phyloP scores from a whole-genome alignment of 768 basidiomycete genomes.

The Lyophyllum semitale region DNA sequence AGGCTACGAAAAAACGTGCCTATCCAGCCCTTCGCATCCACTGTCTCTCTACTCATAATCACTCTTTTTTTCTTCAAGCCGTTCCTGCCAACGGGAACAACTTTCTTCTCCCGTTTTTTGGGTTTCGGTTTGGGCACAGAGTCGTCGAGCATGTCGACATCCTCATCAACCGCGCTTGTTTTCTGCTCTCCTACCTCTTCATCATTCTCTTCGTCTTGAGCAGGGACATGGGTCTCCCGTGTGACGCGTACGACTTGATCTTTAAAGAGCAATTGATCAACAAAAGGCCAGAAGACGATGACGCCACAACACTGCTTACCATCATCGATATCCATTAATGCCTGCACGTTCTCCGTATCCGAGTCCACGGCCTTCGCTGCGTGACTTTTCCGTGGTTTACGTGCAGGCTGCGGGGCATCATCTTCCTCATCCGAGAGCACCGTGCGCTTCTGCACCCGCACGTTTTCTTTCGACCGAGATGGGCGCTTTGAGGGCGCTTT shows the following conservation, averaged over 20 bases:
- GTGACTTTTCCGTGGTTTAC: slow-evolving; percentile 32
- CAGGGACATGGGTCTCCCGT: slow-evolving; percentile 16
- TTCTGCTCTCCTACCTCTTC: slow-evolving; percentile 26
- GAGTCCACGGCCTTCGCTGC: slow-evolving; percentile 31
- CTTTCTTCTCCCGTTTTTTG: slow-evolving; percentile 53
- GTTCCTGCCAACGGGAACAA: slow-evolving; percentile 73
- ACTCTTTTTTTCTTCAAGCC: slow-evolving; percentile 76
- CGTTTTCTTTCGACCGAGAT: slow-evolving; percentile 17
- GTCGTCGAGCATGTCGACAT: slow-evolving; percentile 41
- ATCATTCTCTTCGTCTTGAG: slow-evolving; percentile 18
- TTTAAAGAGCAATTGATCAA: slow-evolving; percentile 13
- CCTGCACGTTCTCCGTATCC: slow-evolving; percentile 50
- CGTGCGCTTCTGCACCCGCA: slow-evolving; percentile 47
- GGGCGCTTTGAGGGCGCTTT: slow-evolving; percentile 6
- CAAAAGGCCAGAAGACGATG: background rate
- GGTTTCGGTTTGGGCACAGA: slow-evolving; percentile 31
- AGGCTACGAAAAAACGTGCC: slow-evolving; percentile 41
- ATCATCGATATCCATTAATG: slow-evolving; percentile 81
- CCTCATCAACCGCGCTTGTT: slow-evolving; percentile 28
- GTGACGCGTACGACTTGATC: slow-evolving; percentile 33
- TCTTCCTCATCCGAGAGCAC: slow-evolving; percentile 69
- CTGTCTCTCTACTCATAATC: slow-evolving; percentile 53
- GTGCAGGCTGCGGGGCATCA: slow-evolving; percentile 33
- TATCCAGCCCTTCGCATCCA: slow-evolving; percentile 73
- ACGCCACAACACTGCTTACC: slow-evolving; percentile 37